Base-by-base conservation (phyloP, 1,139 yeast species). In the Diutina siamensis region DNA sequence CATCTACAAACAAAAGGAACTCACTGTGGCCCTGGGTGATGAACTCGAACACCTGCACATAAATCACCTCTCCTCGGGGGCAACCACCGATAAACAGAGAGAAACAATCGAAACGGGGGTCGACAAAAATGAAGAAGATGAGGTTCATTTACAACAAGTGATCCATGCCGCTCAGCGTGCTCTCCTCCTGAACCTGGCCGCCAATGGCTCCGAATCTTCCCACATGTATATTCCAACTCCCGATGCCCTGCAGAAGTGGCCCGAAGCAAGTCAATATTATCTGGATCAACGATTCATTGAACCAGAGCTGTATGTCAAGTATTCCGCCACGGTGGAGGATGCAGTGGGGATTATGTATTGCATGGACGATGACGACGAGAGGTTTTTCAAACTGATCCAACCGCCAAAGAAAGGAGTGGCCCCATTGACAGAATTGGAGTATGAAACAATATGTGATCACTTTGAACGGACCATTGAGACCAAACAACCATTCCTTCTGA, bases 61-160 rank as follows among this genome's bases (percentile, higher is more conserved):
- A 21, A 67, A 69, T 53, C 75, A 71, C 53, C 56, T 71, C 34
- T 67, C 58, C 51, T 76, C 76, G 50, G 55, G 44, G 17, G 49
- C 48, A 18, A 7, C 32, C n/a, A 81, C 78, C 47, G 83, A 78
- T 50, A 78, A 74, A 55, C 95, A 85, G 58, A 77, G 97, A 46
- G 97, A 89, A 52, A 64, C 86, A 27, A 78, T 92, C 44, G 99
- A 92, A 57, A 92, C 98, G 5, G 99, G 99, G 63, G 98, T 92
- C 45, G 99, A 92, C 60, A 92, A 94, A 61, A 88, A 87, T 55
- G 99, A 92, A 63, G 98, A 92, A 63, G 95, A 87, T 59, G 98
- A 92, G 63, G 95, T 86, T 46, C 98, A 92, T 74, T 72, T 92
- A 52, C 95, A 89, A 61, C 89, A 85, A 51, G 97, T 92, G 41